These are phyloP conservation scores for Penicillium macrosclerotiorum DNA, from an alignment of 495 filamentous ascomycete genomes.

Conservation along the genomic window DNA sequence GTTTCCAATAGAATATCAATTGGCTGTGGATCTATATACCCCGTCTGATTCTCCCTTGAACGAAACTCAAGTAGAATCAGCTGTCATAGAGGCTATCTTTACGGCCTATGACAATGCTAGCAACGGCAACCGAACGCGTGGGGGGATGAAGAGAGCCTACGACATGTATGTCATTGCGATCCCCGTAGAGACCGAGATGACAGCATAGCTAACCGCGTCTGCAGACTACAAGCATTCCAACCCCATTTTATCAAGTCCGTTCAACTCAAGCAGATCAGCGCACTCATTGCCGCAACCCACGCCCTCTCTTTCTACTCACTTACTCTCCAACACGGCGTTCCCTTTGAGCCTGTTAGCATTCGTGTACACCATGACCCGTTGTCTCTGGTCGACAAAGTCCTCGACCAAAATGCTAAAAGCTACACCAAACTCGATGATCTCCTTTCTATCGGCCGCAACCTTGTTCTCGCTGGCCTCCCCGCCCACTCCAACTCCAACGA, in stretches of 20 bases:
- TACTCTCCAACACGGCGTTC: constrained; percentile 85
- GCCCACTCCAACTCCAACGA: constrained; percentile 18
- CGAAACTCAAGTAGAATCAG: constrained; percentile 54
- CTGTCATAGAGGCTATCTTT: constrained; percentile 66
- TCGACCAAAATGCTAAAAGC: constrained; percentile 80
- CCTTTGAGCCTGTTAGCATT: constrained; percentile 87
- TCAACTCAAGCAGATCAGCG: constrained; percentile 55
- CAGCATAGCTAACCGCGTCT: constrained; percentile 8
- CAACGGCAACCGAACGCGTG: constrained; percentile 80
- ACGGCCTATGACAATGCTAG: constrained; percentile 83
- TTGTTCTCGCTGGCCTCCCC: constrained; percentile 68
- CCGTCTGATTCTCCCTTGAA: constrained; percentile 49
- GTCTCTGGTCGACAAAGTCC: constrained; percentile 76
- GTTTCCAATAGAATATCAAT: constrained; percentile 55
- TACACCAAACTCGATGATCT: constrained; percentile 88
- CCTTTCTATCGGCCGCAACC: constrained; percentile 69
- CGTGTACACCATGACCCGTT: constrained; percentile 84
- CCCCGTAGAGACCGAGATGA: background rate
- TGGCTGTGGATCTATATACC: constrained; percentile 69
- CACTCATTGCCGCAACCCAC: constrained; percentile 83
- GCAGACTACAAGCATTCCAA: constrained; percentile 68
- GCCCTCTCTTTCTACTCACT: constrained; percentile 83
- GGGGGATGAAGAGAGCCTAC: constrained; percentile 78
- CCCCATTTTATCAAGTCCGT: constrained; percentile 57
- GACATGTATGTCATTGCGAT: constrained; percentile 69